phyloP scores from a whole-genome alignment of 345 rosid species.

The Leavenworthia alabamica region DNA sequence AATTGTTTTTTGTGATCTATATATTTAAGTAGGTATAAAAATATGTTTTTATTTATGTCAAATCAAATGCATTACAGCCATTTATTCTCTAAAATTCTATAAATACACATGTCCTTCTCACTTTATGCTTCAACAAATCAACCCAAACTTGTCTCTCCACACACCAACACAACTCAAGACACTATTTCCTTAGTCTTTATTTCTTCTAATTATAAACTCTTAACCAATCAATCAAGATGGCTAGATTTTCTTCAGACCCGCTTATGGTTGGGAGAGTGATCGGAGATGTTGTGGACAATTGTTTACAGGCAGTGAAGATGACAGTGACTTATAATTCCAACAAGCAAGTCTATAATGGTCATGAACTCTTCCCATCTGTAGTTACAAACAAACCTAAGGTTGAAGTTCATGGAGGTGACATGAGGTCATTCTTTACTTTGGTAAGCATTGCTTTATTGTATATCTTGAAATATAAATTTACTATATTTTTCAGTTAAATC shows the following conservation, averaged over 20 bases:
- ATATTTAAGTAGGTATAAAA: too few relatives aligned
- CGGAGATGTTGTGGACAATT: conserved; percentile 75
- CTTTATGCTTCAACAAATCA: conserved; percentile 30
- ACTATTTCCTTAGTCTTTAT: background rate
- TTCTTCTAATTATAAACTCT: too few relatives aligned
- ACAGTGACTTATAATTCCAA: conserved; percentile 53
- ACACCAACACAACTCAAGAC: conserved; percentile 10
- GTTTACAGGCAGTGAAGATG: conserved; percentile 56
- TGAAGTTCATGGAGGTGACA: conserved; percentile 77
- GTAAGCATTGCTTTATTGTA: conserved; percentile 32
- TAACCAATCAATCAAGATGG: conserved; percentile 38
- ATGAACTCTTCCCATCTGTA: conserved; percentile 73
- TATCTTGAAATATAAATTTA: background rate
- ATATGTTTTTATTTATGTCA: conserved; percentile 22
- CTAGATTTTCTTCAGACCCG: conserved; percentile 50
- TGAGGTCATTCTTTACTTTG: conserved; percentile 97
- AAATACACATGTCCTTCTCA: conserved; percentile 21
- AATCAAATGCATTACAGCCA: conserved; percentile 21
- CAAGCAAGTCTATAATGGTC: conserved; percentile 89
- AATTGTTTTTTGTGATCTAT: too few relatives aligned
- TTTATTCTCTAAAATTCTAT: conserved; percentile 9
- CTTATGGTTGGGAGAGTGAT: conserved; percentile 84
- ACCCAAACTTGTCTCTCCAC: conserved; percentile 21
- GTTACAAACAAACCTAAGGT: conserved; percentile 73
- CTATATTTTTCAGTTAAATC: too few relatives aligned